These are phyloP conservation scores for Veloporphyrellus conicus DNA, from an alignment of 1,284 basidiomycete genomes.

Conservation along the genomic window DNA sequence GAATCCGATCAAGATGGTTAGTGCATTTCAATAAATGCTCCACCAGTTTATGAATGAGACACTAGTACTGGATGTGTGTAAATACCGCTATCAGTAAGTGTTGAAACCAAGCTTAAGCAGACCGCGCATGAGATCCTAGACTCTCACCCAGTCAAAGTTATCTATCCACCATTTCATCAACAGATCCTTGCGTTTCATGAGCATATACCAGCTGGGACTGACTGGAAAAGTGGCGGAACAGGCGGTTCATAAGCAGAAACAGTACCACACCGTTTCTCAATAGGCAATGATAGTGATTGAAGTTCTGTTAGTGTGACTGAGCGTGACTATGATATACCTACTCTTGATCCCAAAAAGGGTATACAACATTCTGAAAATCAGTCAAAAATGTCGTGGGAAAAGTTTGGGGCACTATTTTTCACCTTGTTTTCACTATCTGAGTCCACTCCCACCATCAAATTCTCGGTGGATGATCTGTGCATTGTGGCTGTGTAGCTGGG, in stretches of 20 bases:
- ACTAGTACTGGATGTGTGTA: constrained; percentile 28
- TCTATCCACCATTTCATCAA: constrained; percentile 29
- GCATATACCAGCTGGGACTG: neutral
- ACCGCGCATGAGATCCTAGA: constrained; percentile 22
- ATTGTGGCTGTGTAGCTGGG: too few species aligned
- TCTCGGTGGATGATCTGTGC: too few species aligned
- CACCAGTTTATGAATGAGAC: too few species aligned
- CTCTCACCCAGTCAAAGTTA: neutral
- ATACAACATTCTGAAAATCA: too few species aligned
- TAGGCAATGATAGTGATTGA: neutral
- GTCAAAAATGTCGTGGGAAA: neutral
- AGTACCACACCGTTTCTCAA: neutral
- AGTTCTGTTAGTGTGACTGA: neutral
- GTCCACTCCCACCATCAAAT: too few species aligned
- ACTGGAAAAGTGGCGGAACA: neutral
- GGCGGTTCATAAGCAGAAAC: neutral
- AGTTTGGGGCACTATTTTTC: too few species aligned
- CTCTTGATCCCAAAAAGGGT: neutral
- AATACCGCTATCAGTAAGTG: constrained; percentile 27
- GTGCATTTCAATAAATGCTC: too few species aligned
- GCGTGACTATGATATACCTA: too few species aligned
- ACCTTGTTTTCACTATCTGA: too few species aligned
- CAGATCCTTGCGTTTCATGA: constrained; percentile 9
- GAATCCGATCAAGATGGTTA: constrained; percentile 15
- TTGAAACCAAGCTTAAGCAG: constrained; percentile 30